A percentile compares a stretch with the other conserved stretches of the same genome.
phyloP scores from a whole-genome alignment of 345 rosid genomes.

The Camelina hispida region DNA sequence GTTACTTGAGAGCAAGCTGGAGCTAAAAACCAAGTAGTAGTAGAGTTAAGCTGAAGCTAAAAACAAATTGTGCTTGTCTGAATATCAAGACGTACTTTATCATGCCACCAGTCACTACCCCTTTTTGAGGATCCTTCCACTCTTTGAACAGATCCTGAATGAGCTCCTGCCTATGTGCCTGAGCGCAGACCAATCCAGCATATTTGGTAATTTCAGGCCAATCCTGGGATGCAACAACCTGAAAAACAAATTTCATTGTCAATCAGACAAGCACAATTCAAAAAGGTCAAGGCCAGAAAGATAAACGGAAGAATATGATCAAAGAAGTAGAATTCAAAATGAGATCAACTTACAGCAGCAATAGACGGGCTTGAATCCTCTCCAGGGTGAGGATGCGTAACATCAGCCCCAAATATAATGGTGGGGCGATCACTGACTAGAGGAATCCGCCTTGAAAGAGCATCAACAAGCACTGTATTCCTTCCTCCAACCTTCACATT shows the following conservation, averaged over 20 bases:
- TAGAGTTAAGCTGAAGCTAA: neutral
- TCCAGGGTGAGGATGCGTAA: slow-evolving; percentile 99
- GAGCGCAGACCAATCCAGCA: slow-evolving; percentile 97
- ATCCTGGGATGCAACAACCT: slow-evolving; percentile 99
- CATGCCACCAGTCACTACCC: slow-evolving; percentile 95
- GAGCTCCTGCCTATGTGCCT: slow-evolving; percentile 98
- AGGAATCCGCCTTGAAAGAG: slow-evolving; percentile 89
- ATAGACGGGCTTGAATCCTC: slow-evolving; percentile 99
- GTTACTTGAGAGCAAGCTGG: slow-evolving; percentile 15
- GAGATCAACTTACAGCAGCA: slow-evolving; percentile 73
- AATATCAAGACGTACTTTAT: slow-evolving; percentile 64
- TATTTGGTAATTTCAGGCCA: slow-evolving; percentile 99
- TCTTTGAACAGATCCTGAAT: slow-evolving; percentile 93
- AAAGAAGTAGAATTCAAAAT: neutral
- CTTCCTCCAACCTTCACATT: slow-evolving; percentile 99
- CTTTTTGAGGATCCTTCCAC: slow-evolving; percentile 96
- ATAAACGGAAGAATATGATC: neutral
- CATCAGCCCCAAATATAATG: slow-evolving; percentile 98
- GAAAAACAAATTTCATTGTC: slow-evolving; percentile 23
- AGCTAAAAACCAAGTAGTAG: neutral
- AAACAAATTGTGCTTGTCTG: neutral
- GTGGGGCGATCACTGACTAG: slow-evolving; percentile 94
- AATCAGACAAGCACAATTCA: neutral
- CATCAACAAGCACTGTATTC: slow-evolving; percentile 96
- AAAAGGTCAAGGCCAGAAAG: slow-evolving; percentile 8